Base-by-base conservation (phyloP, 2,329 filamentous ascomycete genomes). In the Sporothrix brasiliensis region DNA sequence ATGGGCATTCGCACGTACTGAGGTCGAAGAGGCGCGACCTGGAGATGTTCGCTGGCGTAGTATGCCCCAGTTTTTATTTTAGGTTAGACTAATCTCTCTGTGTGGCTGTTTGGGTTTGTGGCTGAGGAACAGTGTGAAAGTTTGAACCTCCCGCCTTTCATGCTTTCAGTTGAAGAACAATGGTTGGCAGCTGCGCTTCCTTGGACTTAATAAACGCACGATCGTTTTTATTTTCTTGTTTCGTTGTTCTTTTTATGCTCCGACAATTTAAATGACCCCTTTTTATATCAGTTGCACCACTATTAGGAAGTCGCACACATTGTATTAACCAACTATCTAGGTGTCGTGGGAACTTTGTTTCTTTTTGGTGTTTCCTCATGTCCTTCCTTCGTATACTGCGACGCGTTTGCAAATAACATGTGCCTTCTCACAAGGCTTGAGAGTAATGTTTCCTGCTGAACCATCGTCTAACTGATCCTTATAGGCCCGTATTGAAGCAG, bases 1-100 rank as follows among this genome's bases (percentile, higher is more conserved):
- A 21, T 41, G 19, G 27, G 16, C 30, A 5, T 41, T 7, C 30
- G 30, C 16, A 54, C 11, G 52, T 54, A 54, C 56, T 60, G 19
- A 60, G 56, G 34, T 58, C 19, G 30, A 58, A 39, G 54, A 41
- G 54, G 54, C 54, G 54, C 53, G 53, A 27, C 21, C 52, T 58
- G 9, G 54, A 30, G 54, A 24, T n/a, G 56, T 61, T 24, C 34
- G n/a, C 27, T 19, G 56, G 19, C 44, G 24, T 11, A 61, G n/a
- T 13, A 41, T 61, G 56, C 56, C 56, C 56, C 56, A 44, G 19
- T 61, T 61, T 61, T n/a, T 16, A 19, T 39, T 24, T 61, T 7
- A 39, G 34, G 19, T 61, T 44, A 61, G 56, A 39, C 13, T n/a
- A 14, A 14, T n/a, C 52, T 30, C 34, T 24, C 24, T 24, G 11